Base-by-base conservation (phyloP, 768 basidiomycete genomes). In the Termitomyces eurrhizus region DNA sequence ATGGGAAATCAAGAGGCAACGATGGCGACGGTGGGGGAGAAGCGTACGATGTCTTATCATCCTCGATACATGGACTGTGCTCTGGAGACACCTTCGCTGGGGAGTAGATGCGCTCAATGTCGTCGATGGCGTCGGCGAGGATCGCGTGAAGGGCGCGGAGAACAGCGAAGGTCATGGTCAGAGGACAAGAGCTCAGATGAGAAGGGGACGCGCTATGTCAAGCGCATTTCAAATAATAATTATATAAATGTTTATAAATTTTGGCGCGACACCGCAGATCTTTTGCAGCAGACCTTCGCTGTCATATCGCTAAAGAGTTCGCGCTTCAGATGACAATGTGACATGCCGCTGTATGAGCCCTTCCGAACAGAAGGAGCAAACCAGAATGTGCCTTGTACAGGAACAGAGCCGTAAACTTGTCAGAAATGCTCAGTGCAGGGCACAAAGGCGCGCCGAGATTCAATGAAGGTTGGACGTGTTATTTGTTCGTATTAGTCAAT, bases 101-200 rank as follows among this genome's bases (percentile, higher is more conserved):
- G 33, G 74, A 69, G 68, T 86, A 89, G 54, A 88, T 74, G 54
- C 74, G 75, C 70, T 89, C 84, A 16, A 91, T 86, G 65, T 88
- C 86, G 72, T 84, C 80, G 63, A 90, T 73, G 29, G 88, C 87
- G 64, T 86, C 78, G 66, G 83, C 85, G 65, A 91, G 81, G 67
- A 90, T 81, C 63, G 80, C 72, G 63, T 89, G 84, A 46, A 90
- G 81, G 37, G 83, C 81, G 50, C 83, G 82, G 57, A 91, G 80
- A 57, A 80, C 77, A 35, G 84, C 77, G 65, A 91, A 85, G 56
- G 89, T 86, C 83, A 83, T 83, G 63, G 62, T 60, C 24, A 52
- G 52, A 66, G 49, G 36, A 59, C 45, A 42, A 21, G 54, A 29
- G 41, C 21, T 45, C 53, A 33, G 46, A 59, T n/a, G 51, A 58